phyloP scores from a whole-genome alignment of 169 alveolate genomes.

The Cryptosporidium tyzzeri region DNA sequence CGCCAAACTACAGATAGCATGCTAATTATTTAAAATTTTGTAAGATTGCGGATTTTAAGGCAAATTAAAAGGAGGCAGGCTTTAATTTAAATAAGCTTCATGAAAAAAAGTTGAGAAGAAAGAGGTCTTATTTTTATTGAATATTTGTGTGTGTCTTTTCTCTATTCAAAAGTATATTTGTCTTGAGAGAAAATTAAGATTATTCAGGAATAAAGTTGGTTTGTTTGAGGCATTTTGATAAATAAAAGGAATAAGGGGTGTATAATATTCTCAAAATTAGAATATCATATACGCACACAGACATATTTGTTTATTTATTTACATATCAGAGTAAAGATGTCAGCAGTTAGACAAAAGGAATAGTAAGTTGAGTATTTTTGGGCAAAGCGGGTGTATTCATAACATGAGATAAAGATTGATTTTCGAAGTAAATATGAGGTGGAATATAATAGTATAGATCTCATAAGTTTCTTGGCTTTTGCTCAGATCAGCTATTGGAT shows the following conservation, averaged over 20 bases:
- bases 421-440: background rate
- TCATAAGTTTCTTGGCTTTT: background rate
- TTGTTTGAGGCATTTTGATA: slow-evolving; percentile 1
- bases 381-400: background rate
- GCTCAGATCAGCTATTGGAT: background rate
- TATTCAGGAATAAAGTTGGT: background rate
- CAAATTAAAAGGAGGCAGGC: background rate
- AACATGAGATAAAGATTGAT: background rate
- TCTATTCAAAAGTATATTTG: background rate
- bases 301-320: background rate
- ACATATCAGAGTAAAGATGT: slow-evolving; percentile 13
- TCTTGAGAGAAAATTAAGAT: background rate
- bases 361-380: slow-evolving; percentile 39
- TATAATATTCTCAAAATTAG: background rate
- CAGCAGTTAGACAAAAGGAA: slow-evolving; percentile 57
- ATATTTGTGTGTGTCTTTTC: background rate
- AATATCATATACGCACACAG: slow-evolving; percentile 12
- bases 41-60: slow-evolving; percentile 1
- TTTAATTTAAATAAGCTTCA: background rate
- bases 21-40: slow-evolving; percentile 30
- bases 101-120: slow-evolving; percentile 1
- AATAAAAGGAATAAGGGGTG: background rate
- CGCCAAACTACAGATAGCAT: slow-evolving; percentile 47
- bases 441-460: background rate
- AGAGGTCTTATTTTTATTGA: background rate